These are phyloP conservation scores for Rhinocladiella mackenziei DNA, from an alignment of 2,329 filamentous ascomycete species.

Conservation along the genomic window DNA sequence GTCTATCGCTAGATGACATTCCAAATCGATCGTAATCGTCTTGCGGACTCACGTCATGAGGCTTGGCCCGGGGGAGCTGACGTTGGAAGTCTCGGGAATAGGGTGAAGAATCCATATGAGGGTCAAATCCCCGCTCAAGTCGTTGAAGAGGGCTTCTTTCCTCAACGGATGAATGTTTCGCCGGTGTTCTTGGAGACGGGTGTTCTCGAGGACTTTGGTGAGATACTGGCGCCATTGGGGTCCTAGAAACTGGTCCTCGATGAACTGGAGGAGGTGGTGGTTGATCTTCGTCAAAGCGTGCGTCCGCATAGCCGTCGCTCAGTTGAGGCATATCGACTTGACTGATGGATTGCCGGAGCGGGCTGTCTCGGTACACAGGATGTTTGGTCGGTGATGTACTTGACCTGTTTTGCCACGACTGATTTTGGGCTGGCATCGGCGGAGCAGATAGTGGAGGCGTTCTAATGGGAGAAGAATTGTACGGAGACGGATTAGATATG, in stretches of 20 bases:
- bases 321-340: conserved; percentile 27
- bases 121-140: conserved; percentile 27
- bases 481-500: conserved; percentile 1
- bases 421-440: conserved; percentile 7
- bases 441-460: conserved; percentile 13
- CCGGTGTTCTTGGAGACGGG: conserved; percentile 15
- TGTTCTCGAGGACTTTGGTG: conserved; percentile 22
- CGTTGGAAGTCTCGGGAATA: conserved; percentile 8
- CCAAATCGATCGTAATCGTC: conserved; percentile 10
- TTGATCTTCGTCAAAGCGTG: conserved; percentile 28
- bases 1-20: conserved; percentile 3
- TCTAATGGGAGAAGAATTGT: conserved; percentile 18
- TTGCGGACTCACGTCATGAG: not conserved
- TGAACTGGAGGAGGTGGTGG: conserved; percentile 35
- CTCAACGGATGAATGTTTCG: conserved; percentile 21
- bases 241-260: conserved; percentile 21
- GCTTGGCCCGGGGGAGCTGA: conserved; percentile 4
- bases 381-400: conserved; percentile 29
- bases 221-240: not conserved
- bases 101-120: conserved; percentile 21
- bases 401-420: conserved; percentile 21
- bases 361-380: conserved; percentile 30
- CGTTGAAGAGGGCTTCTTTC: conserved; percentile 28
- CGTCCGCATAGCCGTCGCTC: conserved; percentile 17
- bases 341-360: conserved; percentile 31